These are phyloP conservation scores for Rhynchosporium graminicola DNA, from an alignment of 2,329 filamentous ascomycete genomes.

Conservation along the genomic window DNA sequence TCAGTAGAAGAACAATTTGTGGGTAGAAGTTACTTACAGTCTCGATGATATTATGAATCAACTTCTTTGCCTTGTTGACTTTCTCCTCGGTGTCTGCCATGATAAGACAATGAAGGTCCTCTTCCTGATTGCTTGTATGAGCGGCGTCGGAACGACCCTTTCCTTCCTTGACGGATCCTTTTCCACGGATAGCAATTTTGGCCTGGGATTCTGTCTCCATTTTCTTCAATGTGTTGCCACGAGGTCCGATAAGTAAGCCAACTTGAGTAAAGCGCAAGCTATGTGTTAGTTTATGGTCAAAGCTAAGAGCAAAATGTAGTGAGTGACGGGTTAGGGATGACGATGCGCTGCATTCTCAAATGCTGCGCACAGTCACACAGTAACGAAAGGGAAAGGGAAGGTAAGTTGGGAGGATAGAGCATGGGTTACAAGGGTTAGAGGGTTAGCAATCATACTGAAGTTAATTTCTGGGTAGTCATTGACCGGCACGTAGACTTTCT, in stretches of 20 bases:
- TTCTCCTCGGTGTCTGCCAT: conserved; percentile 99
- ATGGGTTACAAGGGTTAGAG: conserved; percentile 76
- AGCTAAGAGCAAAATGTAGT: conserved; percentile 41
- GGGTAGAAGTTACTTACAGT: conserved; percentile 64
- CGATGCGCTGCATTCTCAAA: conserved; percentile 38
- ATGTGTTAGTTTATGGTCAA: conserved; percentile 76
- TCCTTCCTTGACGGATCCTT: conserved; percentile 99
- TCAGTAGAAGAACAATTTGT: conserved; percentile 37
- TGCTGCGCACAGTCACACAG: conserved; percentile 43
- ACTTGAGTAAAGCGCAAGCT: conserved; percentile 87
- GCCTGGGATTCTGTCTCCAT: conserved; percentile 97
- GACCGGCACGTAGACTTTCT: conserved; percentile 99
- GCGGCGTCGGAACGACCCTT: conserved; percentile 98
- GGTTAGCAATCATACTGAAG: conserved; percentile 99
- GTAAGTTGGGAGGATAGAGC: conserved; percentile 37
- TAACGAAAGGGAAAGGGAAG: conserved; percentile 45
- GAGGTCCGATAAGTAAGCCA: conserved; percentile 99
- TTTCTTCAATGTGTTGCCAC: conserved; percentile 99
- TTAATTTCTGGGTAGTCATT: conserved; percentile 99
- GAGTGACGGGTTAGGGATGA: conserved; percentile 43
- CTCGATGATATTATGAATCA: conserved; percentile 98
- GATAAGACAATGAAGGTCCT: conserved; percentile 97
- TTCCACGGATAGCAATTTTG: conserved; percentile 99
- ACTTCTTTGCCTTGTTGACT: conserved; percentile 97
- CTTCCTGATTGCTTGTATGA: conserved; percentile 99